Conservation (phyloP, 176 grass and related monocot genomes). For the Carex kokanica region DNA sequence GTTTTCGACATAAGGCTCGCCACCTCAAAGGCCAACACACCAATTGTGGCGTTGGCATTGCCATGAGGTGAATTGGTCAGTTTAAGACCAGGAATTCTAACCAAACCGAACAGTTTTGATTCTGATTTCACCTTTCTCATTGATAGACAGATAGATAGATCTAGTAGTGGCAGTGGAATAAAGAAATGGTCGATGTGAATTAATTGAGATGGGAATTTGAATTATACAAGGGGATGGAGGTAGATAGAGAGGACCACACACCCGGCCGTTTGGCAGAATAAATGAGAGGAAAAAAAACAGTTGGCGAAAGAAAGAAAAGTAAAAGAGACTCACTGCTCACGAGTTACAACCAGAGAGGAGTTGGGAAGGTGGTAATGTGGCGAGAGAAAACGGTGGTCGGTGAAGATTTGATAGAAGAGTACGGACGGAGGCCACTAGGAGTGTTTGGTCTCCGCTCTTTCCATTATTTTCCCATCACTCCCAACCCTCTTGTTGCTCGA, state of each 20-base stretch:
- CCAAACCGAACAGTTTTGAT: constrained; percentile 31
- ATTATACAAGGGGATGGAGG: background rate
- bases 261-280: background rate
- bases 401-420: background rate
- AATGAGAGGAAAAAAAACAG: constrained; percentile 12
- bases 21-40: constrained; percentile 54
- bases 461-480: background rate
- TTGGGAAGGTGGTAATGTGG: no score
- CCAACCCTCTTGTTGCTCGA: background rate
- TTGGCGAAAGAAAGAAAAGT: background rate
- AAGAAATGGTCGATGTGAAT: background rate
- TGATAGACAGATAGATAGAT: background rate
- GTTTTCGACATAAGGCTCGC: constrained; percentile 52
- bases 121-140: constrained; percentile 41
- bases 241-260: background rate
- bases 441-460: background rate
- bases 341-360: background rate
- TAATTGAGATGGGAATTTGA: background rate
- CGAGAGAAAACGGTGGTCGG: background rate
- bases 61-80: background rate
- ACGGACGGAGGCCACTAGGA: background rate
- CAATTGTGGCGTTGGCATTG: constrained; percentile 40
- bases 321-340: constrained; percentile 11
- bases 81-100: constrained; percentile 1
- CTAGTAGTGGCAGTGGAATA: background rate